Base-by-base conservation (phyloP, 805 yeast species). In the Saccharomycopsis vini region DNA sequence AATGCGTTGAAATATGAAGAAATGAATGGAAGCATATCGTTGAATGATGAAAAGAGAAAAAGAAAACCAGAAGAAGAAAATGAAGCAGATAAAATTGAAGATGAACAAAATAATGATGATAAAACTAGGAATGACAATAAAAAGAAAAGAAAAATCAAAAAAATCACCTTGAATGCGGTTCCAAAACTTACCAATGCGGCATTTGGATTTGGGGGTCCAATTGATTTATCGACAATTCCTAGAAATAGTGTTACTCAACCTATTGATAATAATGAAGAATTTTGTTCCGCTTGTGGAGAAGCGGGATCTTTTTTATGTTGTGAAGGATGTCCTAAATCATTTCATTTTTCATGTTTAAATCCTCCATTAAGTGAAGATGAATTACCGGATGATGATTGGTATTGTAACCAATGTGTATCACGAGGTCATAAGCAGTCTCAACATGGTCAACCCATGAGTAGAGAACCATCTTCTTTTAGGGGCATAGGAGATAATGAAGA, bases 241-340 rank as follows among this genome's bases (percentile, higher is more conserved):
- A 28, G 33, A 34, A 22, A 18, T 12, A 22, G 20, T 21, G 15
- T 26, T 29, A 1, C 30, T 12, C 28, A 30, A 20, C 38, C 39
- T 3, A 23, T 46, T 16, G 49, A 59, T 33, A 54, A 63, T 46
- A 92, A 90, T 59, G 94, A 89, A 49, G 98, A 90, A 60, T 89
- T 72, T 59, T 90, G 98, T 57, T 68, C 84, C n/a, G 71, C 92
- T 0, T 90, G 98, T 64, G 89, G 94, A 2, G 85, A 87, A 22
- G 68, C 88, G 0, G 98, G 98, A 10, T 71, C 84, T 22, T 88
- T 90, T 54, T 67, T 90, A 20, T 92, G 97, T 62, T 90, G 98
- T 63, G 98, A 90, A 54, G 71, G 84, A 2, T 90, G 98, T 61
- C 96, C 97, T 0, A 72, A 72, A 54, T 84, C 95, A 2, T 92